Conservation (phyloP, 140 eudicot genomes). For the Senecio squalidus region DNA sequence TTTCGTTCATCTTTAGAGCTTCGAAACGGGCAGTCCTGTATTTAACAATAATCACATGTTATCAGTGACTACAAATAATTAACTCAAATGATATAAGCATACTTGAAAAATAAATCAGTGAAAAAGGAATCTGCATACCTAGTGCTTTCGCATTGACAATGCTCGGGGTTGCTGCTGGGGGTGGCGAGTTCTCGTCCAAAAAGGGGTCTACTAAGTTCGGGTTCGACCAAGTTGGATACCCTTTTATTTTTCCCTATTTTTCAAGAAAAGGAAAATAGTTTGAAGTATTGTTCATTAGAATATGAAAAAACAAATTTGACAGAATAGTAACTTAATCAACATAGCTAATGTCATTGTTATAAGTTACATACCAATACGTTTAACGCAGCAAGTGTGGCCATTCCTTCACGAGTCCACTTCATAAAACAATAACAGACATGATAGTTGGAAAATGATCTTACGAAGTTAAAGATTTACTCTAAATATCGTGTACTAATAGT, state of each 20-base stretch:
- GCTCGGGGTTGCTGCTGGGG: conserved; percentile 97
- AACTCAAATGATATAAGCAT: not conserved
- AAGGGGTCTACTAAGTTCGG: conserved; percentile 74
- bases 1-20: conserved; percentile 37
- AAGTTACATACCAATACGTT: conserved; percentile 78
- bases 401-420: conserved; percentile 99
- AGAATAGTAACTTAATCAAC: too few species aligned
- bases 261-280: not conserved
- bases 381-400: conserved; percentile 96
- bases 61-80: not conserved
- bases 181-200: conserved; percentile 70
- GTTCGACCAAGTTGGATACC: conserved; percentile 83
- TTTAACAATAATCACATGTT: not conserved
- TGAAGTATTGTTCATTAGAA: not conserved
- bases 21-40: conserved; percentile 74
- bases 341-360: too few species aligned
- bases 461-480: not conserved
- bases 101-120: not conserved
- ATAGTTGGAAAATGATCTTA: not conserved
- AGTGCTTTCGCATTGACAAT: conserved; percentile 88
- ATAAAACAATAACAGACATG: conserved; percentile 13
- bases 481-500: not conserved
- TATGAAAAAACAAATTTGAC: not conserved
- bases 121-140: conserved; percentile 32
- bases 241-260: conserved; percentile 85